phyloP scores from a whole-genome alignment of 2,329 filamentous ascomycete genomes.

The Aspergillus unguis region DNA sequence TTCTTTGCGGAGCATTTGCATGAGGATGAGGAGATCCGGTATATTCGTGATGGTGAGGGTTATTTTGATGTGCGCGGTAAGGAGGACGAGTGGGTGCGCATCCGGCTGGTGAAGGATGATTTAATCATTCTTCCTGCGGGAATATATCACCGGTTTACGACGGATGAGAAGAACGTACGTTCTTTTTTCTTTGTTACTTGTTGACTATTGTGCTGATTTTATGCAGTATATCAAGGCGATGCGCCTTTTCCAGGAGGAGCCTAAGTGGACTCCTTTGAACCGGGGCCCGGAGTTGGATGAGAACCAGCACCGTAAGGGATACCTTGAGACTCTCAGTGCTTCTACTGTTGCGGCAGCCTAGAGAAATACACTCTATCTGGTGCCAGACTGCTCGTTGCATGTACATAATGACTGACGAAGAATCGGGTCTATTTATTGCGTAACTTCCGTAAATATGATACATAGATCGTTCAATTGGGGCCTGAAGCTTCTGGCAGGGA shows the following conservation, averaged over 20 bases:
- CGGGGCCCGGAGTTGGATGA: conserved; percentile 70
- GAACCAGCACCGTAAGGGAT: conserved; percentile 76
- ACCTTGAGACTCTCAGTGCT: conserved; percentile 52
- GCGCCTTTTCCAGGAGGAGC: conserved; percentile 96
- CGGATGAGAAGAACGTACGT: conserved; percentile 83
- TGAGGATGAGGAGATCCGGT: conserved; percentile 97
- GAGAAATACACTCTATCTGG: no score
- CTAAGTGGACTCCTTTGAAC: conserved; percentile 95
- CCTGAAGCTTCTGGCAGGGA: conserved; percentile 31
- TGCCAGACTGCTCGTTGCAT: not conserved
- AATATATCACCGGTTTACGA: conserved; percentile 97
- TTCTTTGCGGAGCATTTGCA: conserved; percentile 97
- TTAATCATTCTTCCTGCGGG: conserved; percentile 90
- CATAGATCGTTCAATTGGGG: conserved; percentile 20
- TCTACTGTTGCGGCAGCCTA: conserved; percentile 22
- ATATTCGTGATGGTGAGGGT: conserved; percentile 81
- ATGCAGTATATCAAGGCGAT: conserved; percentile 90
- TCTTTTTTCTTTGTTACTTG: conserved; percentile 3
- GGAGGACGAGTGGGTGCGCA: conserved; percentile 84
- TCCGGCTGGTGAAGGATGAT: conserved; percentile 79
- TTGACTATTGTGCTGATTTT: conserved; percentile 1
- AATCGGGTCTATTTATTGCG: conserved; percentile 4
- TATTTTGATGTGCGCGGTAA: conserved; percentile 89
- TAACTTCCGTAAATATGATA: conserved; percentile 1
- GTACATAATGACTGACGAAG: conserved; percentile 13